phyloP scores from a whole-genome alignment of 169 alveolate species.

The Fabrea salina region DNA sequence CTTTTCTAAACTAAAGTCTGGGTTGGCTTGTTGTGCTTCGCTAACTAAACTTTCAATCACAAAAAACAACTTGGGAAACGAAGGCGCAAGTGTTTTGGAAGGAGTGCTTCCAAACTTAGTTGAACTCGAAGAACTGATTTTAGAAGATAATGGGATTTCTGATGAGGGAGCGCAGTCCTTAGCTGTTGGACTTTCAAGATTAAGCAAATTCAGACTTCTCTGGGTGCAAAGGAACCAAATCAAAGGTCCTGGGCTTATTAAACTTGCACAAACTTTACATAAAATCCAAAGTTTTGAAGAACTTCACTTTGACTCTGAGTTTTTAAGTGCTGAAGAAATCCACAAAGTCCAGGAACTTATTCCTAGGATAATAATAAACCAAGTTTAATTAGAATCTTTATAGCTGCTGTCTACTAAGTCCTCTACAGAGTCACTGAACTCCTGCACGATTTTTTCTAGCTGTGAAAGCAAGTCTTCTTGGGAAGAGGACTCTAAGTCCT shows the following conservation, averaged over 20 bases:
- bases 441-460: constrained; percentile 1
- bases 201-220: neutral
- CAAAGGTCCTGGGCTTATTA: neutral
- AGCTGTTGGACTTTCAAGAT: neutral
- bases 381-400: too few relatives aligned
- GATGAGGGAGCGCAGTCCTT: neutral
- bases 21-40: neutral
- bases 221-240: neutral
- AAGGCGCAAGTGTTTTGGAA: neutral
- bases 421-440: constrained; percentile 4
- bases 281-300: neutral
- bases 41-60: neutral
- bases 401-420: constrained; percentile 8
- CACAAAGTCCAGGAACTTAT: neutral
- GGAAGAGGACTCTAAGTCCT: neutral
- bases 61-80: neutral
- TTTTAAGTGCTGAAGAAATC: neutral
- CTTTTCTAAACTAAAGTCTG: neutral
- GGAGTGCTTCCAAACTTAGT: neutral
- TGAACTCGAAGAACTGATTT: neutral
- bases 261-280: neutral
- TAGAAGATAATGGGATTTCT: neutral
- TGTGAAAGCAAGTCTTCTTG: neutral
- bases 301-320: neutral
- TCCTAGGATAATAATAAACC: neutral